Conservation (phyloP, 257 asterid genomes). For the Lantana camara region DNA sequence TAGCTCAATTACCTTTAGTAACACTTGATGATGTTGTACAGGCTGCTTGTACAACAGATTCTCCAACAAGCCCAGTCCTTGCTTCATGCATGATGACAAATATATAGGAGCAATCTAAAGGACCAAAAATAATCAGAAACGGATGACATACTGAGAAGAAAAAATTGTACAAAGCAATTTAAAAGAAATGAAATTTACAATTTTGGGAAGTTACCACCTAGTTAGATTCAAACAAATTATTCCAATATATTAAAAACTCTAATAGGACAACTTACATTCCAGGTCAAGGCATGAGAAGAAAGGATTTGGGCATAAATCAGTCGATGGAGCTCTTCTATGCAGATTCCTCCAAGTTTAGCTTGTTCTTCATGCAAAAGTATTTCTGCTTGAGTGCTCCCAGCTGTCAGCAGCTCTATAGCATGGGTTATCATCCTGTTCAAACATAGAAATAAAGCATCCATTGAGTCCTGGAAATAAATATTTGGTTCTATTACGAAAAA, state of each 20-base stretch:
- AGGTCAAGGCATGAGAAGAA: conserved; percentile 88
- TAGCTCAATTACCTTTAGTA: conserved; percentile 61
- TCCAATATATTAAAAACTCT: conserved; percentile 22
- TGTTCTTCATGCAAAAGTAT: conserved; percentile 63
- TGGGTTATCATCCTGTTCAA: conserved; percentile 82
- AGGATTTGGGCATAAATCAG: conserved; percentile 87
- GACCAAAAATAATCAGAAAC: conserved; percentile 25
- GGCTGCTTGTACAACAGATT: conserved; percentile 79
- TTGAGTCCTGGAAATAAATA: conserved; percentile 1
- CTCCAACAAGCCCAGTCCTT: conserved; percentile 85
- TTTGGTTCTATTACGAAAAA: background rate
- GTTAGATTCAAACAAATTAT: background rate
- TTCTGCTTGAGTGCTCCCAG: conserved; percentile 82
- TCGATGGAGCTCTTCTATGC: conserved; percentile 91
- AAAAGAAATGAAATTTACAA: background rate
- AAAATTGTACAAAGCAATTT: conserved; percentile 5
- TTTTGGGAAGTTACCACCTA: background rate
- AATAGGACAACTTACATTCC: conserved; percentile 72
- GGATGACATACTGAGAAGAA: conserved; percentile 12
- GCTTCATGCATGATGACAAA: conserved; percentile 75
- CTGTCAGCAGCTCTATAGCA: conserved; percentile 83
- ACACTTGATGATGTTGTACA: conserved; percentile 73
- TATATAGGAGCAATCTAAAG: conserved; percentile 87
- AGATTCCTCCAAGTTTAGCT: conserved; percentile 72
- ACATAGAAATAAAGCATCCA: conserved; percentile 27